Evolutionary conservation across 164 flowering plant genomes (phyloP).

Genomic region (Umbellularia californica): DNA sequence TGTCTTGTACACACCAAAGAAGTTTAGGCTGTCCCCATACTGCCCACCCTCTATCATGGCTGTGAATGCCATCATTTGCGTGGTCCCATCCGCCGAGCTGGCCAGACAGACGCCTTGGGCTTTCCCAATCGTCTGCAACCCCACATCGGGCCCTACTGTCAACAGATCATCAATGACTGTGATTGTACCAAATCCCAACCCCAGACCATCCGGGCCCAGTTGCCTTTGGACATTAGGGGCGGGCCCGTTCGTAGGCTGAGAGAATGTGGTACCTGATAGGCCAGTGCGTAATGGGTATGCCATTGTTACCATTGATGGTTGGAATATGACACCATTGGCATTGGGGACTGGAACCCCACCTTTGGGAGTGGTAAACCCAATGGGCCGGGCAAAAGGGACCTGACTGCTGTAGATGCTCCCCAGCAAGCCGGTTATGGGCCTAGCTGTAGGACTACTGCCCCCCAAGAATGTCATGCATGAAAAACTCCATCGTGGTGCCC

Average conservation of each 20-base stretch:
- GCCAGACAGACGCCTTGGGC: slow-evolving; percentile 74
- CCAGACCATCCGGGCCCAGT: slow-evolving; percentile 67
- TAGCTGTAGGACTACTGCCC: slow-evolving; percentile 68
- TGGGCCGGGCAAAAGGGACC: slow-evolving; percentile 76
- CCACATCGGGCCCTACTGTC: slow-evolving; percentile 48
- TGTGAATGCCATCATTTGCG: slow-evolving; percentile 74
- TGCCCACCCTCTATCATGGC: slow-evolving; percentile 81
- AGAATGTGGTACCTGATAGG: slow-evolving; percentile 57
- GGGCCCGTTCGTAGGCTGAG: slow-evolving; percentile 26
- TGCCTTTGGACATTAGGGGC: slow-evolving; percentile 29
- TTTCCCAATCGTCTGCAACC: slow-evolving; percentile 45
- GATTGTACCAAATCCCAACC: slow-evolving; percentile 71
- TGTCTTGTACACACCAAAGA: slow-evolving; percentile 65
- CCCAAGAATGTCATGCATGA: slow-evolving; percentile 91
- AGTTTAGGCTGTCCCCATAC: slow-evolving; percentile 70
- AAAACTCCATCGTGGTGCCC: slow-evolving; percentile 46
- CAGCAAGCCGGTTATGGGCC: slow-evolving; percentile 79
- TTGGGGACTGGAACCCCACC: slow-evolving; percentile 68
- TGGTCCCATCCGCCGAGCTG: slow-evolving; percentile 55
- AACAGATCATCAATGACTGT: slow-evolving; percentile 61
- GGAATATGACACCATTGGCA: slow-evolving; percentile 77
- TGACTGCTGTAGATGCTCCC: slow-evolving; percentile 84
- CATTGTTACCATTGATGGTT: slow-evolving; percentile 51
- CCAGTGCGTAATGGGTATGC: slow-evolving; percentile 80
- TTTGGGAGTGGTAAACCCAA: slow-evolving; percentile 57